Evolutionary conservation across 1,284 basidiomycete species (phyloP).

Genomic region (Erythrobasidium hasegawianum): DNA sequence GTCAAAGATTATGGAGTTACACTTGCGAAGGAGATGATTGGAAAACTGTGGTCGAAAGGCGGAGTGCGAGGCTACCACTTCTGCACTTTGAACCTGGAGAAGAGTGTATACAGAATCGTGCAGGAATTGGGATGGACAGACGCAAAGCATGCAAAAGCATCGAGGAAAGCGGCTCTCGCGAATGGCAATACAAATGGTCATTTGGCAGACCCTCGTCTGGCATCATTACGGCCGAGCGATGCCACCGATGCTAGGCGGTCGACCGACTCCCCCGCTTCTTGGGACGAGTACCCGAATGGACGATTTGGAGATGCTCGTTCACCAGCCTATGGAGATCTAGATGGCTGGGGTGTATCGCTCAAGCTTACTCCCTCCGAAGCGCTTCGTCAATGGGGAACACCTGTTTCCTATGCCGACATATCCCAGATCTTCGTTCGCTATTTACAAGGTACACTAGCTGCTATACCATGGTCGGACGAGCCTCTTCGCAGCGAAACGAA

Average conservation of each 20-base stretch:
- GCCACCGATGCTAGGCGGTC: slow-evolving; percentile 6
- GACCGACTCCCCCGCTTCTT: slow-evolving; percentile 50
- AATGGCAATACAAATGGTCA: slow-evolving; percentile 8
- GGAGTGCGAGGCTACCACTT: slow-evolving; percentile 82
- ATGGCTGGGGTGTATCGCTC: slow-evolving; percentile 69
- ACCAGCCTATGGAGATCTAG: slow-evolving; percentile 87
- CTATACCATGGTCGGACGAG: slow-evolving; percentile 95
- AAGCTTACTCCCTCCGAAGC: slow-evolving; percentile 71
- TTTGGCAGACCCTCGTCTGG: slow-evolving; percentile 13
- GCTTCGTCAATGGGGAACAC: slow-evolving; percentile 79
- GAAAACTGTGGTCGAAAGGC: slow-evolving; percentile 52
- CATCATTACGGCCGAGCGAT: slow-evolving; percentile 3
- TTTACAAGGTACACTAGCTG: slow-evolving; percentile 51
- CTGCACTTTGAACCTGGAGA: slow-evolving; percentile 96
- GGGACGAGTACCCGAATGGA: slow-evolving; percentile 99
- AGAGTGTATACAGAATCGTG: slow-evolving; percentile 84
- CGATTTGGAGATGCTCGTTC: slow-evolving; percentile 88
- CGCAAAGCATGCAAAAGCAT: slow-evolving; percentile 18
- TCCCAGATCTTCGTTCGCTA: slow-evolving; percentile 49
- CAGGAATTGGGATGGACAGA: slow-evolving; percentile 67
- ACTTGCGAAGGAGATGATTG: slow-evolving; percentile 48
- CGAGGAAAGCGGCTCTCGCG: not conserved
- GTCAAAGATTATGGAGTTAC: slow-evolving; percentile 52
- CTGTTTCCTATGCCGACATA: slow-evolving; percentile 62
- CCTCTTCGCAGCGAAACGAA: slow-evolving; percentile 77